These are phyloP conservation scores for Perkinsus olseni DNA, from an alignment of 169 alveolate species.

Conservation along the genomic window DNA sequence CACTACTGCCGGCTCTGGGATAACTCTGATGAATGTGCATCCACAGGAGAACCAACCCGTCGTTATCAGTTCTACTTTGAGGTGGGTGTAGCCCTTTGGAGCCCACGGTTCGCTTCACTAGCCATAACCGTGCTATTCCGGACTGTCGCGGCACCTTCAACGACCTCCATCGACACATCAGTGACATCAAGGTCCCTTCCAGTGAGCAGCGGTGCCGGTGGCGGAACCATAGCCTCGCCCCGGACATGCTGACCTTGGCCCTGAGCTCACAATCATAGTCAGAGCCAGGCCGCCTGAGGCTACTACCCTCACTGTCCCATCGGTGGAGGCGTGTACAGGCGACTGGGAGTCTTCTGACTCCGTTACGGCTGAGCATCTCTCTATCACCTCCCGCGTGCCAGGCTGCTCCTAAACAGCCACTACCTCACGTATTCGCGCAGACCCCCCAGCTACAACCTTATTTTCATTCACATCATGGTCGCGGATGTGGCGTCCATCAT, in stretches of 20 bases:
- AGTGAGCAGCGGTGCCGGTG: not conserved
- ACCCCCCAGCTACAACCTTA: not conserved
- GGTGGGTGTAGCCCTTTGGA: too few species aligned
- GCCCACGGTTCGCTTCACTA: too few species aligned
- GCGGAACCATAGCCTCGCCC: not conserved
- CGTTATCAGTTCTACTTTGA: too few species aligned
- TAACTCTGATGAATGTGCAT: not conserved
- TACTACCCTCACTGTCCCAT: not conserved
- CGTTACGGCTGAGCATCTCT: not conserved
- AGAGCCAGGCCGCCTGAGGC: not conserved
- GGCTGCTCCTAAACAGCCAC: not conserved
- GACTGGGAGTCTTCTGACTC: not conserved
- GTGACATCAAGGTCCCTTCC: not conserved
- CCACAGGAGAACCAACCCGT: too few species aligned
- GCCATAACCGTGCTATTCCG: not conserved
- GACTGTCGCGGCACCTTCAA: not conserved
- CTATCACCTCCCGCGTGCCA: not conserved
- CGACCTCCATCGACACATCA: not conserved
- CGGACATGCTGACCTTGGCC: not conserved
- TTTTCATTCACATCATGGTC: not conserved
- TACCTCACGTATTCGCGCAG: not conserved
- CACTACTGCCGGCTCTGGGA: not conserved
- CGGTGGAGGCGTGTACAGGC: not conserved
- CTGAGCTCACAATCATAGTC: not conserved
- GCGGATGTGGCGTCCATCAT: not conserved